Conservation (phyloP, 2,329 filamentous ascomycete genomes). For the Aspergillus tamarii region DNA sequence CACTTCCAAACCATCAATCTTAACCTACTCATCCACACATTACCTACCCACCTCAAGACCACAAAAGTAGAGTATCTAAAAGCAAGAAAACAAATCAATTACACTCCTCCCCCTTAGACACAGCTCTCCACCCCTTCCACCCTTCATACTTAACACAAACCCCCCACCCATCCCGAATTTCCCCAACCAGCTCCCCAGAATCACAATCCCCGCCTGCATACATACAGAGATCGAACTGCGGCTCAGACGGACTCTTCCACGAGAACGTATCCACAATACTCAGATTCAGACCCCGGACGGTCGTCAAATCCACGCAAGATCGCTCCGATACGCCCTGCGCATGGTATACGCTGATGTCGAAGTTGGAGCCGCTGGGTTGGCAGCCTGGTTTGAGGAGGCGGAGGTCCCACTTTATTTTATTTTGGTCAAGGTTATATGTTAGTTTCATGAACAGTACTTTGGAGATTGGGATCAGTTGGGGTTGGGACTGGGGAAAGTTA, state of each 20-base stretch:
- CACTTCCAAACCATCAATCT: no score
- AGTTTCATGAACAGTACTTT: neutral
- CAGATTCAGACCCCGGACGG: neutral
- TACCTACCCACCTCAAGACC: neutral
- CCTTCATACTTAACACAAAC: slow-evolving; percentile 28
- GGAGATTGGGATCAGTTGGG: no score
- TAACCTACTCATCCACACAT: neutral
- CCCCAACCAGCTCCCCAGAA: slow-evolving; percentile 4
- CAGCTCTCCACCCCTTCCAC: slow-evolving; percentile 26
- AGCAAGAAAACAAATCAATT: neutral
- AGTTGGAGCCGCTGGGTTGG: slow-evolving; percentile 22
- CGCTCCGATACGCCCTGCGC: slow-evolving; percentile 15
- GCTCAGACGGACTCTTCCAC: slow-evolving; percentile 28
- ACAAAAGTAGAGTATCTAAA: neutral
- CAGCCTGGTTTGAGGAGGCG: slow-evolving; percentile 37
- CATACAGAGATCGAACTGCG: slow-evolving; percentile 27
- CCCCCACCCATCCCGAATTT: slow-evolving; percentile 28
- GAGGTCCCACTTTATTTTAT: slow-evolving; percentile 30
- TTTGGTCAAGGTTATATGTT: slow-evolving; percentile 10
- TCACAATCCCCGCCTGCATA: slow-evolving; percentile 23
- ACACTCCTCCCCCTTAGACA: slow-evolving; percentile 16
- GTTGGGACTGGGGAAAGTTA: slow-evolving; percentile 7
- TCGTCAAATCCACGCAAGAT: slow-evolving; percentile 16
- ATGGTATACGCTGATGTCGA: slow-evolving; percentile 25
- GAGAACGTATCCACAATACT: slow-evolving; percentile 27